Base-by-base conservation (phyloP, 2,329 filamentous ascomycete genomes). In the Penicillium verrucosum region DNA sequence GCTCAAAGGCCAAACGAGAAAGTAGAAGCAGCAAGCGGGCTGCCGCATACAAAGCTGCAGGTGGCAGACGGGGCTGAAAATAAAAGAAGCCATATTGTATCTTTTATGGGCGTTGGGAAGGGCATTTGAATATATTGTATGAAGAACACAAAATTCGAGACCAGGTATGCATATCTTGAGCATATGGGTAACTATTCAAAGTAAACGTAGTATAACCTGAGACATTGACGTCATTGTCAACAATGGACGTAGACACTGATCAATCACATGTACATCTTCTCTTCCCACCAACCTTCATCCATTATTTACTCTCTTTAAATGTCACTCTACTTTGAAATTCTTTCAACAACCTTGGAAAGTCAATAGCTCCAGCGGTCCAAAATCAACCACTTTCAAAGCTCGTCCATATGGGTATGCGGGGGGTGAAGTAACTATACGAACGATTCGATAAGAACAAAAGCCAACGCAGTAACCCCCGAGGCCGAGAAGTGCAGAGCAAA, bases 21-120 rank as follows among this genome's bases (percentile, higher is more conserved):
- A 75, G 69, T 47, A 66, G 77, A 36, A 77, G 76, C 60, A 73
- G 68, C 55, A 70, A 72, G 63, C 72, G 77, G 50, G 77, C 74
- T 46, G 76, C 76, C 7, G 72, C 74, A 16, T 79, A 74, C 64
- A 73, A 69, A 61, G 74, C 73, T 53, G 66, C 70, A 8, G 73
- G 73, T 55, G 70, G 70, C 14, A 70, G 69, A 56, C 68, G 64
- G 55, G 62, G 62, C 18, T 66, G 54, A 63, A 45, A 27, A 18
- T 42, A 52, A 54, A 58, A 36, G 11, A 51, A 53, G 49, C 25
- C 27, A 55, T 50, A 42, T 43, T 62, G 56, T 62, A 60, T 65
- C 34, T 61, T 43, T 50, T 54, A 57, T 53, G 61, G 47, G 64
- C 62, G 64, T 66, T 65, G 43, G 55, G 48, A 51, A 54, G 57